Evolutionary conservation across 116 monocot genomes (phyloP).

Genomic region (Dioscorea cayenensis): DNA sequence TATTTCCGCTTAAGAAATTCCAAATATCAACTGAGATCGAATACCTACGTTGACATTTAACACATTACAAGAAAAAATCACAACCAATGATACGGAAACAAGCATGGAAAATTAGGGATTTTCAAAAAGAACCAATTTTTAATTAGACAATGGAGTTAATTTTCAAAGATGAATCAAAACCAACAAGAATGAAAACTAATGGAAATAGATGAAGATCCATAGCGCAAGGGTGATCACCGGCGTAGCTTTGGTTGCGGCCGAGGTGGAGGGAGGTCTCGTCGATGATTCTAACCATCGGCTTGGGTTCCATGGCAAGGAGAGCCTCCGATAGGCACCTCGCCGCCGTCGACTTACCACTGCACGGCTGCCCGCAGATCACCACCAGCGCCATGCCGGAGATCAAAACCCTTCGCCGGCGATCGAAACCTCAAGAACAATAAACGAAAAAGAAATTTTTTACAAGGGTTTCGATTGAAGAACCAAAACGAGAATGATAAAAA

Average conservation of each 20-base stretch:
- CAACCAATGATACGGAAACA: too few species aligned
- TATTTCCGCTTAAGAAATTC: too few species aligned
- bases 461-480: background rate
- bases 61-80: too few species aligned
- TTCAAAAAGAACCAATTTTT: too few species aligned
- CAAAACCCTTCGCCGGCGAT: background rate
- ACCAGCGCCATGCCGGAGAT: slow-evolving; percentile 71
- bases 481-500: background rate
- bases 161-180: too few species aligned
- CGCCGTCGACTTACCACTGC: slow-evolving; percentile 91
- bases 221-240: slow-evolving; percentile 16
- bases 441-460: background rate
- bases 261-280: slow-evolving; percentile 95
- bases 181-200: too few species aligned
- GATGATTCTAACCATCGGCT: slow-evolving; percentile 69
- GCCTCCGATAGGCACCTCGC: slow-evolving; percentile 48
- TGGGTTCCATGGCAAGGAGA: slow-evolving; percentile 32
- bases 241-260: slow-evolving; percentile 73
- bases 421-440: background rate
- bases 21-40: too few species aligned
- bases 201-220: too few species aligned
- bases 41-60: too few species aligned
- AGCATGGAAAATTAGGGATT: too few species aligned
- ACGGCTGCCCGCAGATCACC: slow-evolving; percentile 96
- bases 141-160: too few species aligned